Base-by-base conservation (phyloP, 129 eudicot genomes). In the Glebionis coronaria region DNA sequence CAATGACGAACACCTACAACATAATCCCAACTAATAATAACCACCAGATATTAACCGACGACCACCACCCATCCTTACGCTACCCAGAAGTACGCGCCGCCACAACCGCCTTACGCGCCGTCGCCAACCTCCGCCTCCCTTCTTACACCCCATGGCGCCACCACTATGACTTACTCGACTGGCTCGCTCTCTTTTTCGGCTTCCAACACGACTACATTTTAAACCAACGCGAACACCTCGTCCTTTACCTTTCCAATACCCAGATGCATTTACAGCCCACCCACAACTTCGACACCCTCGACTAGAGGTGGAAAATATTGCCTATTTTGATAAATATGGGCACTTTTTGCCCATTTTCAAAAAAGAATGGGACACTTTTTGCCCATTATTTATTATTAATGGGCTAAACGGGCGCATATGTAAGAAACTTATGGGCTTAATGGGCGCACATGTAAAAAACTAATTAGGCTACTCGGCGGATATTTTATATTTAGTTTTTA, bases 41-140 rank as follows among this genome's bases (percentile, higher is more conserved):
- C 87, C 4, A 90, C n/a, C n/a, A n/a, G n/a, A n/a, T n/a, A n/a
- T n/a, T n/a, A n/a, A n/a, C n/a, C n/a, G n/a, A n/a, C n/a, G n/a
- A n/a, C n/a, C n/a, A 93, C 77, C 98, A 93, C 75, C 98, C 98
- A 0, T 88, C 98, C 15, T 93, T 82, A 78, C 90, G 95, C 4
- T 93, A 72, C 73, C 98, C 98, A 0, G 98, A 93, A 75, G 90
- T 88, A 1, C 95, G 98, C 21, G 98, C 98, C 40, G 97, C 98
- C 64, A 76, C 89, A 12, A 84, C 97, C 12, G 95, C 98, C 0
- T 74, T 93, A 1, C 87, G 82, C 1, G 52, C 91, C 56, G 86
- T 88, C 12, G 90, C 84, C 0, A 95, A 93, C 82, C 95, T 93
- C 75, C 92, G 92, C 3, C 61, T 65, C 3, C 97, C 97, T 0